Base-by-base conservation (phyloP, 1,139 yeast genomes). In the Komagataea norvegica region DNA sequence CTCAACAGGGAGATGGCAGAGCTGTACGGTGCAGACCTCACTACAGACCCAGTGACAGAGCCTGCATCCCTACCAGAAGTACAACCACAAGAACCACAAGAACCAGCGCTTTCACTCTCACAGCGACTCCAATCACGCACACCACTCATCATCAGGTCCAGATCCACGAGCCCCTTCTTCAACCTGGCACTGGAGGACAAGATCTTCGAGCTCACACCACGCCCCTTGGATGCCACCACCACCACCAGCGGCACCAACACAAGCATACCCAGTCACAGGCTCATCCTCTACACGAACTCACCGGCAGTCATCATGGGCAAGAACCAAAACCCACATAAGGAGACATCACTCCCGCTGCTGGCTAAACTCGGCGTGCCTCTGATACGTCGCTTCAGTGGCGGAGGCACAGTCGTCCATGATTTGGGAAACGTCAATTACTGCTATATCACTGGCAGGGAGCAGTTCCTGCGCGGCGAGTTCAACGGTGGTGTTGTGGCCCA, bases 341-440 rank as follows among this genome's bases (percentile, higher is more conserved):
- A 91, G 56, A 73, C 81, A 23, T 83, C 86, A 52, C 45, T 91
- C 4, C 74, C 78, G 0, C 53, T 77, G n/a, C 62, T 86, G 9
- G 64, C 70, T 6, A 53, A 68, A 1, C 59, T 75, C 10, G 67
- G 68, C 1, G 69, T 86, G n/a, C 91, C 94, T 0, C 57, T 89
- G 10, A 60, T 93, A 3, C 67, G 98, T 47, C 67, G 99, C 42
- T 66, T 74, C 33, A 82, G 95, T 2, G 99, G 99, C 1, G 99
- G 99, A 2, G 99, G 99, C 0, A 79, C 97, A 0, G 99, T 93
- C 1, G 95, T 88, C 9, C 99, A 93, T 56, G 98, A 91, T 59
- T 52, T 70, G n/a, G 96, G 97, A 0, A 93, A 93, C 54, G 78
- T 82, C 17, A 93, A 93, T 56, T 93, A 81, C 59, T 80, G 94